These are phyloP conservation scores for Rhynchospora tenuis DNA, from an alignment of 176 grass and related monocot species.

Conservation along the genomic window DNA sequence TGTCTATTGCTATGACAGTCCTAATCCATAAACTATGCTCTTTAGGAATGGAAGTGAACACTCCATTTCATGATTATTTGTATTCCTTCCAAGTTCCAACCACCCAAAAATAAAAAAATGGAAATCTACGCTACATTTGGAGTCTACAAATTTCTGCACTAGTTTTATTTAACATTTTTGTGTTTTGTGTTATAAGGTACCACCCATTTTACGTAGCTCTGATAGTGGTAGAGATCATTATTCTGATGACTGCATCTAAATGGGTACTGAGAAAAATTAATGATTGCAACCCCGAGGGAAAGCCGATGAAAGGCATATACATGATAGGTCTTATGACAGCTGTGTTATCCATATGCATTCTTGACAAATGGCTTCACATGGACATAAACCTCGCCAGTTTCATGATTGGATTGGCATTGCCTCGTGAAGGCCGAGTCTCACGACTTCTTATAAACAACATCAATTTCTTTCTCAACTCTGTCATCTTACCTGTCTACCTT, in stretches of 20 bases:
- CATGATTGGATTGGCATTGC: conserved; percentile 60
- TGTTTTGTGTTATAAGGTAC: neutral
- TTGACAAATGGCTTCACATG: conserved; percentile 32
- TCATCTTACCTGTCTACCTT: conserved; percentile 57
- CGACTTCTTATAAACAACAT: conserved; percentile 60
- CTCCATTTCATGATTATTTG: neutral
- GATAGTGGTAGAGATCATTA: conserved; percentile 14
- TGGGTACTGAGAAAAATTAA: conserved; percentile 54
- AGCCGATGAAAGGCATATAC: conserved; percentile 54
- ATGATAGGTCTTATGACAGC: conserved; percentile 26
- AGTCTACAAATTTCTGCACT: neutral
- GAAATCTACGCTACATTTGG: too few relatives aligned
- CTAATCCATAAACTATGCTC: neutral
- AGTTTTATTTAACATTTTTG: neutral
- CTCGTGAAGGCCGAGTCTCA: conserved; percentile 46
- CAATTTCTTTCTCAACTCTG: conserved; percentile 58
- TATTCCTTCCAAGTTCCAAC: neutral
- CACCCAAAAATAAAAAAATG: too few relatives aligned
- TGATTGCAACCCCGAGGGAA: conserved; percentile 53
- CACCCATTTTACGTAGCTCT: conserved; percentile 24
- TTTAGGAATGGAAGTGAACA: neutral
- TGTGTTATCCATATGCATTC: conserved; percentile 33
- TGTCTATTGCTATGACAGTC: neutral
- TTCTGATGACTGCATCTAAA: conserved; percentile 30
- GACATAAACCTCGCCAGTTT: conserved; percentile 61